Evolutionary conservation across 2,329 filamentous ascomycete genomes (phyloP), one percentile per base, ranked within the genome.

Genomic region (Periconia sp.): DNA sequence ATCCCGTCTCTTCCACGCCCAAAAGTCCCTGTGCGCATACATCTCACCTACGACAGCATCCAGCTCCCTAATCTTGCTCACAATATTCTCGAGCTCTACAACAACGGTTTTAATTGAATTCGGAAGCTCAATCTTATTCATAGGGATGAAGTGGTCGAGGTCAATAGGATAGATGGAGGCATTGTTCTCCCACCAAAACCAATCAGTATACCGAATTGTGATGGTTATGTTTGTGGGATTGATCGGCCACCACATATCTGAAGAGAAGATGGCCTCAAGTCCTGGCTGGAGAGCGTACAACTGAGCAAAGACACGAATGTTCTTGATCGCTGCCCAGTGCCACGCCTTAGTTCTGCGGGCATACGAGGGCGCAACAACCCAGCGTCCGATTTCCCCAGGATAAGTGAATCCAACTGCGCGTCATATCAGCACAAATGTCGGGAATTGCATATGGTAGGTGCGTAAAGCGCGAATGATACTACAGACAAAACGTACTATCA

Each of bases 141-240:
- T 37, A 17, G 35, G 13, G 16, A 47, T 34, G 36, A 42, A 44
- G 3, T 5, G 13, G 1, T 35, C 5, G 7, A 11, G 17, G 22
- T 89, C 15, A 82, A 50, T 35, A 4, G 43, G 43, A 16, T 25
- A 26, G 29, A 47, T 47, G 11, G 91, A 91, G 83, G 95, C 95
- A 77, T 96, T 92, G 68, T 96, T 89, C 76, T 92, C 95, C 92
- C 92, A 96, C 68, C 91, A 60, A 73, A 73, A 78, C 66, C 75
- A 79, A 46, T 80, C 77, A 2, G 75, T 69, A 43, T 80, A 77
- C 0, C 77, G 71, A 6, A 80, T 68, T 0, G 76, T 79, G 9
- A 80, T 53, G 0, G 69, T 75, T 1, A 80, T 36, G 2, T 46
- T 52, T 1, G 57, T 61, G 0, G 75, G 73, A 5, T 56, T 44